Percentiles rank a stretch among this genome's conserved stretches.
These are phyloP conservation scores for Filosporella fistucella DNA, from an alignment of 495 filamentous ascomycete genomes.

Conservation along the genomic window DNA sequence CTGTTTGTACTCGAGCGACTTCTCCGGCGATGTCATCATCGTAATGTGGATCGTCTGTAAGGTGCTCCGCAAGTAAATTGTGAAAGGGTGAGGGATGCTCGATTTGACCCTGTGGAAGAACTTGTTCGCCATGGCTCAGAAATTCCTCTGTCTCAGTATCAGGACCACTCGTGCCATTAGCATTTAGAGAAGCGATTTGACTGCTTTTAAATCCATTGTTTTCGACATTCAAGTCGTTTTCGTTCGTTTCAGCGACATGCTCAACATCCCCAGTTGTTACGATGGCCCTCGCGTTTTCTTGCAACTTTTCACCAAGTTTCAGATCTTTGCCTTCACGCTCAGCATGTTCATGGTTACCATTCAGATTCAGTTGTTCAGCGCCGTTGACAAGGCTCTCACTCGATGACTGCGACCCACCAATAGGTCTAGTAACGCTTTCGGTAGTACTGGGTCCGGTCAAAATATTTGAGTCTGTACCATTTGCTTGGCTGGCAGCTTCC, in stretches of 20 bases:
- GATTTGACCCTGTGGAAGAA: conserved; percentile 22
- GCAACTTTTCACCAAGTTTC: conserved; percentile 2
- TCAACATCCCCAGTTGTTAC: conserved; percentile 15
- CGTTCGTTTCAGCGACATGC: conserved; percentile 11
- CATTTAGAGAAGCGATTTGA: background rate
- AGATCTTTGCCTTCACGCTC: conserved; percentile 7
- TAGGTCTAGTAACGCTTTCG: conserved; percentile 20
- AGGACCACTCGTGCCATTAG: conserved; percentile 6
- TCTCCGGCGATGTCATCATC: conserved; percentile 55
- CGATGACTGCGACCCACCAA: background rate
- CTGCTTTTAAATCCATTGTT: background rate
- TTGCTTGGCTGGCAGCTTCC: conserved; percentile 4
- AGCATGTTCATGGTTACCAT: background rate
- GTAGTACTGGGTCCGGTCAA: conserved; percentile 26
- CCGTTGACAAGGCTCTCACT: background rate
- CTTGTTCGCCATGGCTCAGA: conserved; percentile 16
- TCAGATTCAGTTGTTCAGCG: conserved; percentile 1
- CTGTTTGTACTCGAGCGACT: conserved; percentile 52
- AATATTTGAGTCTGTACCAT: conserved; percentile 17
- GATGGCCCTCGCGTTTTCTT: conserved; percentile 14
- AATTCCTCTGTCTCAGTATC: conserved; percentile 16
- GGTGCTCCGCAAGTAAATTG: conserved; percentile 47
- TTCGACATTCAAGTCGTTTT: conserved; percentile 6
- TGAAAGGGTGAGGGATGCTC: conserved; percentile 21
- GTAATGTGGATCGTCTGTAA: conserved; percentile 54